Evolutionary conservation across 306 rosid genomes (phyloP).

Genomic region (Castanea sativa): DNA sequence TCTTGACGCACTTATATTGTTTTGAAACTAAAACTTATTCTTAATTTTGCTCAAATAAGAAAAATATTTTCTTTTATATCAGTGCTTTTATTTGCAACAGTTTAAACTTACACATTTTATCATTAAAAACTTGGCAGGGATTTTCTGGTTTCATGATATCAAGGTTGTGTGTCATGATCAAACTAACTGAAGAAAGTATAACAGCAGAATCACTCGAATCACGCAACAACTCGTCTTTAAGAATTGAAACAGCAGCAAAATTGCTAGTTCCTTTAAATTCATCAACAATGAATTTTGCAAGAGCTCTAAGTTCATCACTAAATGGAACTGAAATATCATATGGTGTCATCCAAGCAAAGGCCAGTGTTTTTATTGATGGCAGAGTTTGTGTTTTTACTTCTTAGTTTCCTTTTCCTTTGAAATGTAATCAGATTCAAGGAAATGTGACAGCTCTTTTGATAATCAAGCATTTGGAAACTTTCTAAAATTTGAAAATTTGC

Average conservation of each 20-base stretch:
- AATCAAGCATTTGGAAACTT: too few species aligned
- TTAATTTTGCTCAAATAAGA: too few species aligned
- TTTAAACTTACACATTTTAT: too few species aligned
- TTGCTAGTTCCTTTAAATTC: constrained; percentile 12
- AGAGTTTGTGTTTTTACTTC: too few species aligned
- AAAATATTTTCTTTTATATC: too few species aligned
- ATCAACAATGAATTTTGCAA: constrained; percentile 13
- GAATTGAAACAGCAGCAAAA: constrained; percentile 8
- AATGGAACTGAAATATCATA: constrained; percentile 16
- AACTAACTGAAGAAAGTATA: not conserved
- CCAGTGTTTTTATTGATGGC: not conserved
- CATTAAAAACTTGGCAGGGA: not conserved
- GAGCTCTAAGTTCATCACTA: constrained; percentile 16
- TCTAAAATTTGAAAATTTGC: too few species aligned
- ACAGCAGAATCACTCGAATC: not conserved
- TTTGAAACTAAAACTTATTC: too few species aligned
- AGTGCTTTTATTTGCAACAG: too few species aligned
- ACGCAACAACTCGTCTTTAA: not conserved
- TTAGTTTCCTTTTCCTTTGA: too few species aligned
- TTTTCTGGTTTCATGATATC: constrained; percentile 4
- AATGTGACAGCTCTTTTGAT: too few species aligned
- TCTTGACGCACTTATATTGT: not conserved
- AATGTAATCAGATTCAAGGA: too few species aligned
- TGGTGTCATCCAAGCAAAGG: constrained; percentile 12
- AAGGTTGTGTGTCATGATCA: not conserved